Base-by-base conservation (phyloP, 441 rosid genomes). In the Adansonia gregorii region DNA sequence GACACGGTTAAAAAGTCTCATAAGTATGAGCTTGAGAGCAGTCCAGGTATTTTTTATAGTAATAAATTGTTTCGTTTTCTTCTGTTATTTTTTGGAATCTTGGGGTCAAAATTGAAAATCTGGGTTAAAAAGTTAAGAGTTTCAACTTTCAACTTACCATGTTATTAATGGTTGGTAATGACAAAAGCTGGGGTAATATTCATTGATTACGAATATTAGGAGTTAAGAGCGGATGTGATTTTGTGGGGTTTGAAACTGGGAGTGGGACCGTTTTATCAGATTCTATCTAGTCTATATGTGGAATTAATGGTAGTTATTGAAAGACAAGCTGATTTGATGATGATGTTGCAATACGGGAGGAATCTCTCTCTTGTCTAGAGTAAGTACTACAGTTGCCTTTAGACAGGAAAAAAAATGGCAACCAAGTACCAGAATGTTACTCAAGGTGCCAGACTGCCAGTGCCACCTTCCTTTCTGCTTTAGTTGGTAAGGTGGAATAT, bases 1-100 rank as follows among this genome's bases (percentile, higher is more conserved):
- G 97, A 88, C 22, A 71, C 83, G 20, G 74, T 78, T 61, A 92
- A 92, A 87, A 89, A 85, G 86, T 85, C 92, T 5, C 86, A 87
- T 56, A 84, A 84, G 80, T 76, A 74, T 46, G 93, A 88, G 72
- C 77, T 81, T 17, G 88, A 87, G 68, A 89, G 73, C 81, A 88
- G 65, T 80, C 67, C 88, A 85, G 97, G 92, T 90, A 80, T 5
- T n/a, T 35, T 49, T 49, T 9, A 9, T 49, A 49, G 54, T 31
- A 10, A 39, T 2, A 35, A 17, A 35, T 19, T 52, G 64, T 35
- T 12, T 31, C 61, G n/a, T 17, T 8, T 43, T 49, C 9, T 67
- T 74, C 22, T 19, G n/a, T 59, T 46, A 17, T 52, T 67, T 49
- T 76, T 35, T 48, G 51, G 24, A 67, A 15, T 14, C 65, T 68